A percentile compares a stretch with the other conserved stretches of the same genome.
Evolutionary conservation across 495 filamentous ascomycete species (phyloP).

Genomic region (Trichocladium antarcticum): DNA sequence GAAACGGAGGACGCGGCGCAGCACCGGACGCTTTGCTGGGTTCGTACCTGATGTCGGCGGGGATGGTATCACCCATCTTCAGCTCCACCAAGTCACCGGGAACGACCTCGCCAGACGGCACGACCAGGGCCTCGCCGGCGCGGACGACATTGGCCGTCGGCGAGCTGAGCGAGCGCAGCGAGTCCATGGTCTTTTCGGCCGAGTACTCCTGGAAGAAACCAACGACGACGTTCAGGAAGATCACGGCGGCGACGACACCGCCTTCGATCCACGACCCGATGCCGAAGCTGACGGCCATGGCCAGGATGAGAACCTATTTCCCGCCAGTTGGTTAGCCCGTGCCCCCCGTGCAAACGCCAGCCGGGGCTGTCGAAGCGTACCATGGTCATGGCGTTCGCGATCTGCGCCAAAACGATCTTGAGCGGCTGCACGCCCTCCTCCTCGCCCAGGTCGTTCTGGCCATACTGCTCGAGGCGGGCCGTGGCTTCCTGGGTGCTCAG

Average conservation of each 20-base stretch:
- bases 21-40: not conserved
- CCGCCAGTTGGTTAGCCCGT: no score
- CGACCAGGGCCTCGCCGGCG: slow-evolving; percentile 52
- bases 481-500: slow-evolving; percentile 30
- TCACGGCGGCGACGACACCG: slow-evolving; percentile 70
- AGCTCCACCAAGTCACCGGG: slow-evolving; percentile 66
- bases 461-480: slow-evolving; percentile 34
- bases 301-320: slow-evolving; percentile 53
- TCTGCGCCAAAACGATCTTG: slow-evolving; percentile 45
- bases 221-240: slow-evolving; percentile 64
- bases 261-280: slow-evolving; percentile 77
- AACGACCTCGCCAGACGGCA: slow-evolving; percentile 77
- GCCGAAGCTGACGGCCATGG: slow-evolving; percentile 73
- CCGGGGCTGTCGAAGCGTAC: slow-evolving; percentile 16
- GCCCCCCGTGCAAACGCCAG: not conserved
- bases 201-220: slow-evolving; percentile 77
- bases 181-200: slow-evolving; percentile 82
- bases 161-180: slow-evolving; percentile 62
- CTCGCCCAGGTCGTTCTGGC: slow-evolving; percentile 40
- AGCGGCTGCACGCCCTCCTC: slow-evolving; percentile 39
- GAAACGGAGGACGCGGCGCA: not conserved
- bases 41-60: slow-evolving; percentile 47
- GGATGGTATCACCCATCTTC: slow-evolving; percentile 69
- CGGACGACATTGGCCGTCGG: slow-evolving; percentile 69
- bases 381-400: slow-evolving; percentile 45